Base-by-base conservation (phyloP, 768 basidiomycete genomes). In the Lentinula edodes region DNA sequence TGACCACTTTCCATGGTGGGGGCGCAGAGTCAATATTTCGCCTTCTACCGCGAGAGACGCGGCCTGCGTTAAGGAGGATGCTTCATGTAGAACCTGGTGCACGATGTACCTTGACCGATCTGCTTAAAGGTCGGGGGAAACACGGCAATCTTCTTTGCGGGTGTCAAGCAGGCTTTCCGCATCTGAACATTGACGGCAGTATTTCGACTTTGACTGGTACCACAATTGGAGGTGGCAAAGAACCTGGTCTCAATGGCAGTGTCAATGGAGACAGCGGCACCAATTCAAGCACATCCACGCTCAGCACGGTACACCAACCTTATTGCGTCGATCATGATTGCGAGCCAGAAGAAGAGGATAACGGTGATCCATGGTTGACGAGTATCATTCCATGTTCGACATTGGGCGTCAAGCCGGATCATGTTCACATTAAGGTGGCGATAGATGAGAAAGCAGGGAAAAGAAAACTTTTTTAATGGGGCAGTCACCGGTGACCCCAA, bases 1-100 rank as follows among this genome's bases (percentile, higher is more conserved):
- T 86, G 56, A 74, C 83, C 46, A 93, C 92, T 1, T 90, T 84
- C 79, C 83, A 84, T 56, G 85, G 83, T 23, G 83, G 83, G 59
- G 89, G 91, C 18, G 87, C 93, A 32, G 96, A 98, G 72, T 95
- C 93, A 7, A 97, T 99, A 69, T 98, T 99, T 81, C 87, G 96
- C 18, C 80, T 98, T 9, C 82, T 99, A 23, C 97, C 97, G 1
- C 88, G 97, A 58, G 96, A 99, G 75, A 87, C 93, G 13, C 85
- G 97, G 43, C 82, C 88, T 6, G 93, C 91, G 13, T 81, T 99
- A 62, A 90, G 93, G 62, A 85, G 95, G 58, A 99, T 99, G 97
- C 79, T 99, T 66, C 88, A 86, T 67, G 84, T 98, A 52, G 96
- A 98, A 69, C 92, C 96, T 3, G 77, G 82, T 16, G 85, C 88